These are phyloP conservation scores for Striga hermonthica DNA, from an alignment of 305 asterid genomes.

Conservation along the genomic window DNA sequence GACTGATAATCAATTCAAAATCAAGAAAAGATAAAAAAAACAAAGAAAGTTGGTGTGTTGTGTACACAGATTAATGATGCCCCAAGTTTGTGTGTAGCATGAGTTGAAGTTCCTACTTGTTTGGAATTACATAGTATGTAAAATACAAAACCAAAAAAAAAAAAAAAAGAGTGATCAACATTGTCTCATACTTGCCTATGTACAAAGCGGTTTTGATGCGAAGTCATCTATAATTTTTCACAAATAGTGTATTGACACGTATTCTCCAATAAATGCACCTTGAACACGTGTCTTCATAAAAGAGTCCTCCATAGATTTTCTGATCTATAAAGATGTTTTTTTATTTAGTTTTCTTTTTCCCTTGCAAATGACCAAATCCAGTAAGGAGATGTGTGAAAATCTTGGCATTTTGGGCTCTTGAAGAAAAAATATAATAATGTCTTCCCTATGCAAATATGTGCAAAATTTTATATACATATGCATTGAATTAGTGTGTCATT, in stretches of 20 bases:
- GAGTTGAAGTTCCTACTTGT: constrained; percentile 33
- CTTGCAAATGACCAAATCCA: constrained; percentile 30
- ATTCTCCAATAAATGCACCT: no score
- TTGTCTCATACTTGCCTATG: constrained; percentile 18
- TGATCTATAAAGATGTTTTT: constrained; percentile 20
- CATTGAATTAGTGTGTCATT: constrained; percentile 25
- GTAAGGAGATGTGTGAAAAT: constrained; percentile 26
- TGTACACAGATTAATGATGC: neutral
- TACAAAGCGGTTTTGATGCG: no score
- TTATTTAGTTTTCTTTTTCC: neutral
- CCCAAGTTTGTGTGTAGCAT: neutral
- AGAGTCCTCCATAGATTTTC: no score
- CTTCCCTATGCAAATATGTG: constrained; percentile 14
- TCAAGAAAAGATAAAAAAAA: neutral
- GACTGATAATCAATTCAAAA: neutral
- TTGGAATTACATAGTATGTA: constrained; percentile 35
- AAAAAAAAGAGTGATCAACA: constrained; percentile 19
- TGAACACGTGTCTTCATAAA: no score
- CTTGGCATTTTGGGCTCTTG: constrained; percentile 33
- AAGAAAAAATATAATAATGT: constrained; percentile 15
- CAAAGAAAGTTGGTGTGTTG: neutral
- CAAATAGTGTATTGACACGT: no score
- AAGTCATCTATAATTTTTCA: no score
- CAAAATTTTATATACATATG: constrained; percentile 1
- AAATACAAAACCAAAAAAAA: constrained; percentile 16